Evolutionary conservation across 306 rosid species (phyloP), one percentile per base, ranked within the genome.

Genomic region (Fragaria iinumae): DNA sequence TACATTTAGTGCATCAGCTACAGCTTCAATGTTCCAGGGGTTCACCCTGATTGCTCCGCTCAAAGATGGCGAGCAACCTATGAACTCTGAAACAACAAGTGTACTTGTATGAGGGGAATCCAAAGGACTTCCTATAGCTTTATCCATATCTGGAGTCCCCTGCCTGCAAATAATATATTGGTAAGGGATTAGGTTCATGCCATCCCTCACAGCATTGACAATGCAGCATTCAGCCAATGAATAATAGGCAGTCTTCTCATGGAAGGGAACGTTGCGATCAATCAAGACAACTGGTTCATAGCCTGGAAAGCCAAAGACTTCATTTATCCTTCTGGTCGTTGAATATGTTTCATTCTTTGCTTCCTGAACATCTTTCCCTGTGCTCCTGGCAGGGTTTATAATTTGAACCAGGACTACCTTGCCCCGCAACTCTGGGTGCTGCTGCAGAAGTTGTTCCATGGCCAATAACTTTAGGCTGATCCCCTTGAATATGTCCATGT

Each of bases 31-130:
- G 76, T 91, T 89, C 97, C 98, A 91, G 2, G 97, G 96, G 45
- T 91, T 90, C 66, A 86, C 94, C 89, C 94, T 93, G 76, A 93
- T 84, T 50, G 97, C 98, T 59, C 98, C 98, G 77, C 98, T 90
- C 67, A 93, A 86, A 73, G 96, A 93, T 34, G 98, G 96, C 0
- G 97, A 89, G 80, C 98, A 93, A 50, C 98, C 97, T 18, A 91
- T 85, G 78, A 93, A 90, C 88, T 93, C 98, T 2, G 97, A 93
- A 73, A 93, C 85, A 67, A 93, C 94, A 77, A 91, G 88, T 8
- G 89, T 82, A 72, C 98, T 91, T 38, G 87, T 83, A 49, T 77
- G 94, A 59, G 88, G 84, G 17, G 84, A 78, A 16, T 69, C 77
- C 3, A 79, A 45, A 49, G 82, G 52, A 43, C 81, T 67, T 55